Evolutionary conservation across 2,329 filamentous ascomycete species (phyloP).

Genomic region (Colletotrichum destructivum): DNA sequence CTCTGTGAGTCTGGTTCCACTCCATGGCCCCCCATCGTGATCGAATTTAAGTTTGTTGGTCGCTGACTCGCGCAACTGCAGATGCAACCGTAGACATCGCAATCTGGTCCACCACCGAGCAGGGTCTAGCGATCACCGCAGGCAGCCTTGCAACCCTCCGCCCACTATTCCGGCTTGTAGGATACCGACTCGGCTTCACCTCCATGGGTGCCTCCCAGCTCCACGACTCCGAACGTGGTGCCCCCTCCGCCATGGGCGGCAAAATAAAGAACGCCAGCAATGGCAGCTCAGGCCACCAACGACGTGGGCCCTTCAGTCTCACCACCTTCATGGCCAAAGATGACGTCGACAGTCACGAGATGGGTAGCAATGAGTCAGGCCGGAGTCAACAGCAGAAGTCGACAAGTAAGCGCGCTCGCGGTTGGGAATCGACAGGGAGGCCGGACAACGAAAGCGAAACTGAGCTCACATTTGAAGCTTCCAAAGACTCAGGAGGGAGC

Average conservation of each 20-base stretch:
- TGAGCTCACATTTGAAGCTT: slow-evolving; percentile 39
- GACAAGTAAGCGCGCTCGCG: slow-evolving; percentile 33
- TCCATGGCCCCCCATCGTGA: background rate
- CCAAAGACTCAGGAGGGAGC: slow-evolving; percentile 28
- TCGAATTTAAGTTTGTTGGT: slow-evolving; percentile 14
- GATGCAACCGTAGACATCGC: slow-evolving; percentile 61
- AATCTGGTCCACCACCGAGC: slow-evolving; percentile 65
- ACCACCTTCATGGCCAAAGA: slow-evolving; percentile 48
- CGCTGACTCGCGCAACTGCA: slow-evolving; percentile 39
- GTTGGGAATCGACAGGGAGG: slow-evolving; percentile 35
- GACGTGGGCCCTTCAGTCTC: slow-evolving; percentile 47
- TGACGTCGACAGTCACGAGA: slow-evolving; percentile 37
- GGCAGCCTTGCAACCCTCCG: slow-evolving; percentile 63
- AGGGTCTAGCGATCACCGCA: slow-evolving; percentile 64
- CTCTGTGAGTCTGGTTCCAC: slow-evolving; percentile 53
- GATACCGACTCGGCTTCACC: slow-evolving; percentile 50
- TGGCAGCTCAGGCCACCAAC: slow-evolving; percentile 21
- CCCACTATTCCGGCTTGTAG: slow-evolving; percentile 57
- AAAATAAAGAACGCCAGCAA: slow-evolving; percentile 28
- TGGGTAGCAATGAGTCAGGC: slow-evolving; percentile 25
- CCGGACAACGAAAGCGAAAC: slow-evolving; percentile 42
- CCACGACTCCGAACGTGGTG: slow-evolving; percentile 24
- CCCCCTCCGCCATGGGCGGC: slow-evolving; percentile 33
- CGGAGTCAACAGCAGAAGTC: slow-evolving; percentile 10
- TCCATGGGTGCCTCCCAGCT: slow-evolving; percentile 36